Conservation (phyloP, 257 asterid genomes). For the Galeopsis tetrahit region DNA sequence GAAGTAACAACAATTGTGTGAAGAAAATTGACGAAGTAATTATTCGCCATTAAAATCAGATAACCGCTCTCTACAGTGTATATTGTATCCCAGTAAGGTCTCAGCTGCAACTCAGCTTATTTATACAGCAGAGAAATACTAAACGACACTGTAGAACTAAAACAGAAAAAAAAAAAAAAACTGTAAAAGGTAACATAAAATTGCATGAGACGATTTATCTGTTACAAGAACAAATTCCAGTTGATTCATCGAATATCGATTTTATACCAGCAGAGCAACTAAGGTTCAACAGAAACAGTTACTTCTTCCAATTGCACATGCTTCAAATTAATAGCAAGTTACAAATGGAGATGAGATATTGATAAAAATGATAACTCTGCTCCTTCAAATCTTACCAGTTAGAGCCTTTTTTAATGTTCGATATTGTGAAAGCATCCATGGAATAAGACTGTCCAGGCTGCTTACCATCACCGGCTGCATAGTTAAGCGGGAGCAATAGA, state of each 20-base stretch:
- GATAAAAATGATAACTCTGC: not conserved
- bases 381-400: slow-evolving; percentile 52
- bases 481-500: slow-evolving; percentile 78
- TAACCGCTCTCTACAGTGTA: no score
- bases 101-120: no score
- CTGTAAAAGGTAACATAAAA: no score
- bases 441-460: slow-evolving; percentile 46
- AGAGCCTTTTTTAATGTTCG: slow-evolving; percentile 76
- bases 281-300: not conserved
- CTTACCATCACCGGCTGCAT: slow-evolving; percentile 51
- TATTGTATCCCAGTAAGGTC: no score
- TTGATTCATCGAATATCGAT: not conserved
- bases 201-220: not conserved
- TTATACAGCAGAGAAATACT: no score
- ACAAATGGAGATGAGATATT: slow-evolving; percentile 1
- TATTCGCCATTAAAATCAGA: no score
- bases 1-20: not conserved
- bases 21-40: no score
- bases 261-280: not conserved
- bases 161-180: no score
- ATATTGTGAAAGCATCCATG: slow-evolving; percentile 82
- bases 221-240: not conserved
- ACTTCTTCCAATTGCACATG: not conserved
- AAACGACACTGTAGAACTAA: no score
- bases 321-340: not conserved